Percentiles rank a stretch among this genome's conserved stretches.
Conservation (phyloP, 441 rosid genomes). For the Eutrema salsugineum region DNA sequence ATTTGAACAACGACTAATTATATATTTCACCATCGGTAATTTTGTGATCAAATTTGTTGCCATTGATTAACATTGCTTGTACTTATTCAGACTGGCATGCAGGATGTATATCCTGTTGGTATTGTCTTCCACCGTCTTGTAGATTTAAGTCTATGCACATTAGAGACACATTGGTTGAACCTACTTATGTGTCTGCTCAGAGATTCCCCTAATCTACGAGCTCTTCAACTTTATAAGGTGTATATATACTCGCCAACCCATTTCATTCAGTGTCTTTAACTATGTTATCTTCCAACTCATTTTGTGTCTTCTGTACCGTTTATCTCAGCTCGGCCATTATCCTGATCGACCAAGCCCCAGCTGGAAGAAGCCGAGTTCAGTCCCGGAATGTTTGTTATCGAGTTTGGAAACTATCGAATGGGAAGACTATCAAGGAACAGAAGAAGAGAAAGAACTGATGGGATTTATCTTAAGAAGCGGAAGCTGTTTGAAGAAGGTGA, state of each 20-base stretch:
- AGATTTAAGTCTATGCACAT: not conserved
- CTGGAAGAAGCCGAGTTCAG: constrained; percentile 1
- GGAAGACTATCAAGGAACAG: not conserved
- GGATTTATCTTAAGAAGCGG: not conserved
- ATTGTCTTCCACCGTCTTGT: not conserved
- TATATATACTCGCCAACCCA: not conserved
- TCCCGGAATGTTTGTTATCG: constrained; percentile 1
- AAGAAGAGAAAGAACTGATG: not conserved
- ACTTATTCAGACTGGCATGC: too few species aligned
- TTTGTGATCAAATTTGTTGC: too few species aligned
- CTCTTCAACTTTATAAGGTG: not conserved
- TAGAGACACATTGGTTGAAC: not conserved
- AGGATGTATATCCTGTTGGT: constrained; percentile 6
- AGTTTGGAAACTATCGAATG: not conserved
- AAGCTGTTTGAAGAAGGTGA: not conserved
- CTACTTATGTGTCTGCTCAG: not conserved
- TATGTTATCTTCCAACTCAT: not conserved
- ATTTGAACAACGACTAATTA: too few species aligned
- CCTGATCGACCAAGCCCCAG: not conserved
- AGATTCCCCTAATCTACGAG: not conserved
- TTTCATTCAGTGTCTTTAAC: not conserved
- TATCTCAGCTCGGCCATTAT: not conserved
- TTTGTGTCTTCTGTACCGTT: not conserved
- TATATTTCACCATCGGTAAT: too few species aligned
- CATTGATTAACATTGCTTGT: too few species aligned